Percentiles rank a stretch among this genome's conserved stretches.
Evolutionary conservation across 2,329 filamentous ascomycete genomes (phyloP).

Genomic region (Fusarium proliferatum): DNA sequence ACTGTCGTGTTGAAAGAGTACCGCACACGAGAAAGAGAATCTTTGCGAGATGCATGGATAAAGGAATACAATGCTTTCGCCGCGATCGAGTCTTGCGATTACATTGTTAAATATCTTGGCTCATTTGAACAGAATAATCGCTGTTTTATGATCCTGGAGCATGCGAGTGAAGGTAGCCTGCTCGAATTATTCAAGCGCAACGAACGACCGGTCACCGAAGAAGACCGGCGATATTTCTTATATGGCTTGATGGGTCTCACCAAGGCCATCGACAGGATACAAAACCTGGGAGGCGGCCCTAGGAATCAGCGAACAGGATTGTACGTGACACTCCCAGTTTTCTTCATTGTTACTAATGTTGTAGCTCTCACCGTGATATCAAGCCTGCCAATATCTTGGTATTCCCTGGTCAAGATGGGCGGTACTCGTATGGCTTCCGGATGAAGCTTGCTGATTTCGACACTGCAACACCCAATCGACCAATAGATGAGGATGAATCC

Average conservation of each 20-base stretch:
- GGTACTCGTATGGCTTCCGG: background rate
- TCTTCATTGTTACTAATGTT: background rate
- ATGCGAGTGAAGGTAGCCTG: slow-evolving; percentile 13
- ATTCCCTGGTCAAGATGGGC: background rate
- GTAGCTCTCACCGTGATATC: slow-evolving; percentile 30
- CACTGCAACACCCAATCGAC: background rate
- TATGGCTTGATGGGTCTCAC: slow-evolving; percentile 2
- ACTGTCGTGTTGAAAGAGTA: slow-evolving; percentile 30
- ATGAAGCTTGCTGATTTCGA: slow-evolving; percentile 33
- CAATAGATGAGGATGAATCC: background rate
- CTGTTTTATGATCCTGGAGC: slow-evolving; percentile 17
- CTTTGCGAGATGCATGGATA: slow-evolving; percentile 1
- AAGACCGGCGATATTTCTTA: slow-evolving; percentile 7
- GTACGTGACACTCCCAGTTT: background rate
- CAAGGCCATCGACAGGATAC: slow-evolving; percentile 4
- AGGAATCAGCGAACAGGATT: background rate
- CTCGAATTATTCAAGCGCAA: slow-evolving; percentile 1
- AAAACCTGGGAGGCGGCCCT: background rate
- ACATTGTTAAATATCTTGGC: slow-evolving; percentile 23
- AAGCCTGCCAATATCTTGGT: slow-evolving; percentile 29
- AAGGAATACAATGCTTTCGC: slow-evolving; percentile 8
- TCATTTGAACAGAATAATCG: slow-evolving; percentile 20
- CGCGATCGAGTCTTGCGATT: background rate
- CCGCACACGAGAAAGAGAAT: background rate
- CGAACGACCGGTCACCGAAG: background rate